These are phyloP conservation scores for Phytophthora pinifolia DNA, from an alignment of 352 stramenopile genomes.

Conservation along the genomic window DNA sequence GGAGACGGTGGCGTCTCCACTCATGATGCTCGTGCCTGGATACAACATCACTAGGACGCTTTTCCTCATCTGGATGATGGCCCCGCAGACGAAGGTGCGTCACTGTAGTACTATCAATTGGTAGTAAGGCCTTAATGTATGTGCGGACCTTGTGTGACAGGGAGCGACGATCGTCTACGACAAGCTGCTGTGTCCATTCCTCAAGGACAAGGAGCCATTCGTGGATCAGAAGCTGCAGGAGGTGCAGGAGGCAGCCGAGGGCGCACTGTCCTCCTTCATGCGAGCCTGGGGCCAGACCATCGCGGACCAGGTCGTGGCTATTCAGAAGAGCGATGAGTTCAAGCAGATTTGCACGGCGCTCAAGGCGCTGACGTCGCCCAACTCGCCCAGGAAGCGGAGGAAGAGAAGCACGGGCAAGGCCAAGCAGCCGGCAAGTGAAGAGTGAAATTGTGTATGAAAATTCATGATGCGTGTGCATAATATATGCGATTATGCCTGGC, in stretches of 20 bases:
- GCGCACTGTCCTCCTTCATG: constrained; percentile 52
- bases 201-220: constrained; percentile 72
- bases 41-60: constrained; percentile 96
- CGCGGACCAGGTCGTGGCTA: constrained; percentile 41
- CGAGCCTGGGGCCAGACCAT: constrained; percentile 50
- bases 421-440: constrained; percentile 31
- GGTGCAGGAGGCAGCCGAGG: constrained; percentile 43
- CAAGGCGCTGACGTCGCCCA: constrained; percentile 19
- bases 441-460: constrained; percentile 24
- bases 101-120: constrained; percentile 2
- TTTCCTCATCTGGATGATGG: constrained; percentile 96
- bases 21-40: constrained; percentile 86
- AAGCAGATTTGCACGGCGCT: constrained; percentile 49
- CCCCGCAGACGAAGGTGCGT: constrained; percentile 87
- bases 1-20: constrained; percentile 64
- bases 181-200: constrained; percentile 51
- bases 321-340: constrained; percentile 59
- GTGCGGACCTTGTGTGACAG: constrained; percentile 12
- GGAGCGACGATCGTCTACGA: constrained; percentile 73
- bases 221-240: constrained; percentile 67
- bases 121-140: constrained; percentile 4
- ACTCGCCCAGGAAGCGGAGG: constrained; percentile 26
- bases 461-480: constrained; percentile 28
- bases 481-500: constrained; percentile 31
- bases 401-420: constrained; percentile 20